A percentile compares a stretch with the other conserved stretches of the same genome.
These are phyloP conservation scores for Paradendryphiella salina DNA, from an alignment of 2,329 filamentous ascomycete genomes.

Conservation along the genomic window DNA sequence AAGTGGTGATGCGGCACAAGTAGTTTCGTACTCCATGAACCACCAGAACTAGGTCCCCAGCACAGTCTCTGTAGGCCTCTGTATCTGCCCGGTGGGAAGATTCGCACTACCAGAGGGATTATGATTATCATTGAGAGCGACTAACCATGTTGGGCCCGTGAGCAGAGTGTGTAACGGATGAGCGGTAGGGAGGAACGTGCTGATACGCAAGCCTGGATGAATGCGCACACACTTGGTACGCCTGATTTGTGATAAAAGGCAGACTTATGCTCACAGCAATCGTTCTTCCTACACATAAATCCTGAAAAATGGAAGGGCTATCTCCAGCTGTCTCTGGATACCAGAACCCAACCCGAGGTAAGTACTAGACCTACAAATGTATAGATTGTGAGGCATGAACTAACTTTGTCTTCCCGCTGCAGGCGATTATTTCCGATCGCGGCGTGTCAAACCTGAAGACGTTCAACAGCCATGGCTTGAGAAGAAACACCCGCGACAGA, in stretches of 20 bases:
- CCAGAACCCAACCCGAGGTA: not conserved
- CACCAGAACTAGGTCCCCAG: not conserved
- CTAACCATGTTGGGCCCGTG: not conserved
- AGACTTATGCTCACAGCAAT: too few relatives aligned
- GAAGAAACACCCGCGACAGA: slow-evolving; percentile 76
- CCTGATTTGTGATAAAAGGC: too few relatives aligned
- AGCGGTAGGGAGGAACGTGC: not conserved
- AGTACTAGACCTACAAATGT: too few relatives aligned
- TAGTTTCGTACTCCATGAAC: not conserved
- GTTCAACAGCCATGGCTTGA: slow-evolving; percentile 76
- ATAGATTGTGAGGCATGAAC: too few relatives aligned
- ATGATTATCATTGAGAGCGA: not conserved
- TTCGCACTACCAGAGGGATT: not conserved
- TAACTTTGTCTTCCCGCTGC: too few relatives aligned
- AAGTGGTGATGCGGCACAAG: not conserved
- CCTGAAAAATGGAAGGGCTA: not conserved
- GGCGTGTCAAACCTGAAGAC: slow-evolving; percentile 71
- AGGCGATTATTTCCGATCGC: slow-evolving; percentile 66
- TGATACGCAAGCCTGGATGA: not conserved
- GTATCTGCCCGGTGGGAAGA: not conserved
- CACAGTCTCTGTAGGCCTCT: not conserved
- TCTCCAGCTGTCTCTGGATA: not conserved
- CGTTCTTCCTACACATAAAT: too few relatives aligned
- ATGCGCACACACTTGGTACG: not conserved
- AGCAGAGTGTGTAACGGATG: not conserved